phyloP scores from a whole-genome alignment of 1,284 basidiomycete species.

The Xerocomus alliaceus region DNA sequence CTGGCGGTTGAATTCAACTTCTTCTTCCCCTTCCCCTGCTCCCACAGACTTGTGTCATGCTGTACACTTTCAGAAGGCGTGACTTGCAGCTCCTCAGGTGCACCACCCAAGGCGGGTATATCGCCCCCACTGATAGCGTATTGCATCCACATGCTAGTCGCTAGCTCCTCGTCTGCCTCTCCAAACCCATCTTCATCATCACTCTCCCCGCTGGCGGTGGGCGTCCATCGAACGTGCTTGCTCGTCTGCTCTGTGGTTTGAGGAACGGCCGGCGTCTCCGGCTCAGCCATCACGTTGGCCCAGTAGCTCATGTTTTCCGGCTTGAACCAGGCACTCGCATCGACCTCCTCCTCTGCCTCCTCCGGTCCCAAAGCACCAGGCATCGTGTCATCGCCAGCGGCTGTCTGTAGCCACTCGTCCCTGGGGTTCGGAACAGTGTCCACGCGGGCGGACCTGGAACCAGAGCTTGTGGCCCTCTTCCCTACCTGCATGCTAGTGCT shows the following conservation, averaged over 20 bases:
- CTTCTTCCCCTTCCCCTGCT: slow-evolving; percentile 32
- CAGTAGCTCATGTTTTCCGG: slow-evolving; percentile 38
- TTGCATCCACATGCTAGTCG: slow-evolving; percentile 36
- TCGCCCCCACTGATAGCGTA: slow-evolving; percentile 38
- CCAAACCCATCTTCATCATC: slow-evolving; percentile 33
- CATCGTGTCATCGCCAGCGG: slow-evolving; percentile 2
- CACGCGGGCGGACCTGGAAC: slow-evolving; percentile 21
- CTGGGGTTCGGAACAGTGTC: slow-evolving; percentile 22
- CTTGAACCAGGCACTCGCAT: slow-evolving; percentile 32
- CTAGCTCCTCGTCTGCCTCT: slow-evolving; percentile 25
- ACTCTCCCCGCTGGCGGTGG: slow-evolving; percentile 27
- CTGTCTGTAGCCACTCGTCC: slow-evolving; percentile 6
- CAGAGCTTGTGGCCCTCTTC: slow-evolving; percentile 19
- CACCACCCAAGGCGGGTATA: slow-evolving; percentile 16
- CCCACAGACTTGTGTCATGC: slow-evolving; percentile 25
- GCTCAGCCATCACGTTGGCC: slow-evolving; percentile 32
- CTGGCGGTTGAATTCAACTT: slow-evolving; percentile 15
- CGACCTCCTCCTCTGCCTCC: slow-evolving; percentile 22
- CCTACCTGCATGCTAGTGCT: slow-evolving; percentile 10
- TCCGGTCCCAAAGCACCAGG: slow-evolving; percentile 15
- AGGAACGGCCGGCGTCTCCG: slow-evolving; percentile 6
- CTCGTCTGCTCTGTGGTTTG: slow-evolving; percentile 19
- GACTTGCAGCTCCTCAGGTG: slow-evolving; percentile 7
- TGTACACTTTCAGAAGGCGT: slow-evolving; percentile 13
- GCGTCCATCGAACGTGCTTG: slow-evolving; percentile 47